phyloP scores from a whole-genome alignment of 176 grass and related monocot genomes.

The Oryza brachyantha region DNA sequence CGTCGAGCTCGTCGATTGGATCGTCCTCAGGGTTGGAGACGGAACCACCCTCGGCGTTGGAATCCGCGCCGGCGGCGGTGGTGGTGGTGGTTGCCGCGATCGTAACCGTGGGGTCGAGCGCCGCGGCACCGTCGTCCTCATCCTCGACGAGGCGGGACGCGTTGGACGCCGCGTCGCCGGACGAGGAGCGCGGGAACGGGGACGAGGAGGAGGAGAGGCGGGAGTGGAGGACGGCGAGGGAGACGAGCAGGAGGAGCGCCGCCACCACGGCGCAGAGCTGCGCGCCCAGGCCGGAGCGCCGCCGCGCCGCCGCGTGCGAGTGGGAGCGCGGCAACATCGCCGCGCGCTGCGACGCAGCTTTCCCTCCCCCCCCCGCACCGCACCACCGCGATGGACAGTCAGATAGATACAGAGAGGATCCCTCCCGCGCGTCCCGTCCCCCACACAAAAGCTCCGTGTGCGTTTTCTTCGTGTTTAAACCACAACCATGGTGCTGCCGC shows the following conservation, averaged over 20 bases:
- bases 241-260: slow-evolving; percentile 78
- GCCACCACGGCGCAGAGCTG: slow-evolving; percentile 66
- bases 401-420: too few species aligned
- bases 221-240: slow-evolving; percentile 80
- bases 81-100: slow-evolving; percentile 10
- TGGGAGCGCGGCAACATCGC: slow-evolving; percentile 64
- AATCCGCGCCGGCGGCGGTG: neutral
- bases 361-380: neutral
- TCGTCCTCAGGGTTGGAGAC: slow-evolving; percentile 48
- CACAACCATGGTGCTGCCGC: neutral
- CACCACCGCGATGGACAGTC: slow-evolving; percentile 3
- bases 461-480: neutral
- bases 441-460: neutral
- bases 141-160: slow-evolving; percentile 35
- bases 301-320: slow-evolving; percentile 57
- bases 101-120: slow-evolving; percentile 36
- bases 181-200: slow-evolving; percentile 20
- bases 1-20: slow-evolving; percentile 83
- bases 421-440: neutral
- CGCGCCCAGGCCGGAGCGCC: slow-evolving; percentile 60
- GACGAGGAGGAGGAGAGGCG: slow-evolving; percentile 54
- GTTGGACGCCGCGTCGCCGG: slow-evolving; percentile 20
- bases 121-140: slow-evolving; percentile 35
- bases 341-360: slow-evolving; percentile 28
- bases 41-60: neutral